Evolutionary conservation across 495 filamentous ascomycete species (phyloP).

Genomic region (Elasticomyces elasticus): DNA sequence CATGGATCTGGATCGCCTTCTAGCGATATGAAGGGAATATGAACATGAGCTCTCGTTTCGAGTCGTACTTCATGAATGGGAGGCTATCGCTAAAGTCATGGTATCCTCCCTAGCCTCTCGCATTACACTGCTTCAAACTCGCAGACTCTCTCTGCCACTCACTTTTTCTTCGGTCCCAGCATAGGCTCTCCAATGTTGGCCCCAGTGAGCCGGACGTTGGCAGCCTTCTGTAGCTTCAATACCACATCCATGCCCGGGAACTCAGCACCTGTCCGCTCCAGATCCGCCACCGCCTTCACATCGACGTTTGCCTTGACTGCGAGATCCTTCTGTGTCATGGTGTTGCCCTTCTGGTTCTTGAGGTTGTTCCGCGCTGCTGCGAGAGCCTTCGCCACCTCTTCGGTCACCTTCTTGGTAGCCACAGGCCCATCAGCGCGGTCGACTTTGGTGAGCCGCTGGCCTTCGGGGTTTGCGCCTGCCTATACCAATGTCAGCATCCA

Average conservation of each 20-base stretch:
- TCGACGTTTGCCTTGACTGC: slow-evolving; percentile 91
- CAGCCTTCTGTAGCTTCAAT: slow-evolving; percentile 24
- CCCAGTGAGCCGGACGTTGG: slow-evolving; percentile 25
- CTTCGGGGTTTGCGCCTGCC: slow-evolving; percentile 45
- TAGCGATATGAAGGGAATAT: too few relatives aligned
- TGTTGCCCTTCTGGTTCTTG: slow-evolving; percentile 45
- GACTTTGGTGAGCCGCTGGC: slow-evolving; percentile 94
- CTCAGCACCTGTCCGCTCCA: slow-evolving; percentile 49
- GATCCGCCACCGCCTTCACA: slow-evolving; percentile 64
- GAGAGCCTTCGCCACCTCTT: slow-evolving; percentile 73
- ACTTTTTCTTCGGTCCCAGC: slow-evolving; percentile 23
- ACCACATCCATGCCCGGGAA: slow-evolving; percentile 22
- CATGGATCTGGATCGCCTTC: too few relatives aligned
- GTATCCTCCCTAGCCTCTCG: too few relatives aligned
- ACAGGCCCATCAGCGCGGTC: slow-evolving; percentile 96
- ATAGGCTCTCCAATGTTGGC: slow-evolving; percentile 18
- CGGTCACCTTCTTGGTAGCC: slow-evolving; percentile 83
- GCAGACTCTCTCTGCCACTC: slow-evolving; percentile 1
- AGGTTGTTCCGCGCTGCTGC: slow-evolving; percentile 53
- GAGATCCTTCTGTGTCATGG: slow-evolving; percentile 95
- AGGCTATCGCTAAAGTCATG: too few relatives aligned
- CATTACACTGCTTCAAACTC: too few relatives aligned
- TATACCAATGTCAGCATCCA: too few relatives aligned
- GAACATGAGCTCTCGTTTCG: too few relatives aligned
- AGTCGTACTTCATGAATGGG: too few relatives aligned